These are phyloP conservation scores for Austroboletus novae-zelandiae DNA, from an alignment of 1,284 basidiomycete species.

Conservation along the genomic window DNA sequence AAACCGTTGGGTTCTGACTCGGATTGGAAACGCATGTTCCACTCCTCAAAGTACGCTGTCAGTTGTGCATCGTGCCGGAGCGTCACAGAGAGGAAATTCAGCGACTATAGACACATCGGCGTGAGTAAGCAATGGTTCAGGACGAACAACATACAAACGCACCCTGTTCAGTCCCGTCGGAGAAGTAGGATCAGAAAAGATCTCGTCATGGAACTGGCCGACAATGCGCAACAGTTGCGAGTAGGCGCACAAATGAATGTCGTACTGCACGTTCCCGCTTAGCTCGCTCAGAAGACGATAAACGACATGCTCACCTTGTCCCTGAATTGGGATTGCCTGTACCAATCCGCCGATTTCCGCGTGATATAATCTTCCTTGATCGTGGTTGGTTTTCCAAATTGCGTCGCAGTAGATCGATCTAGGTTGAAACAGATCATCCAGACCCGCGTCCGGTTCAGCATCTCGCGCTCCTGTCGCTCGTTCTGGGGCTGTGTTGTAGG, in stretches of 20 bases:
- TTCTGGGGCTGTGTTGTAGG: slow-evolving; percentile 54
- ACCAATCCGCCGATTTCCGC: slow-evolving; percentile 75
- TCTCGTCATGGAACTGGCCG: slow-evolving; percentile 69
- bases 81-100: slow-evolving; percentile 67
- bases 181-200: slow-evolving; percentile 70
- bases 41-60: slow-evolving; percentile 60
- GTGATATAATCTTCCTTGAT: slow-evolving; percentile 84
- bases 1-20: slow-evolving; percentile 55
- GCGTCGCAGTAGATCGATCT: slow-evolving; percentile 79
- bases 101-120: slow-evolving; percentile 37
- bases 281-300: not conserved
- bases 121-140: not conserved
- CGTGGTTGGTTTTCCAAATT: slow-evolving; percentile 84
- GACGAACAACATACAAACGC: not conserved
- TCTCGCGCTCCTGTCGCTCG: slow-evolving; percentile 74
- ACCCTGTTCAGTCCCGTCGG: slow-evolving; percentile 74
- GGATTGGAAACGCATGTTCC: slow-evolving; percentile 53
- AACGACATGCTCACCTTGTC: slow-evolving; percentile 42
- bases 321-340: slow-evolving; percentile 63
- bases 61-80: slow-evolving; percentile 58
- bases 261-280: slow-evolving; percentile 44
- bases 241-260: slow-evolving; percentile 73
- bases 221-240: slow-evolving; percentile 68
- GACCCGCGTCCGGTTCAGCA: slow-evolving; percentile 75
- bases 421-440: slow-evolving; percentile 89